These are phyloP conservation scores for Paratinospora sagittata DNA, from an alignment of 164 flowering plant species.

Conservation along the genomic window DNA sequence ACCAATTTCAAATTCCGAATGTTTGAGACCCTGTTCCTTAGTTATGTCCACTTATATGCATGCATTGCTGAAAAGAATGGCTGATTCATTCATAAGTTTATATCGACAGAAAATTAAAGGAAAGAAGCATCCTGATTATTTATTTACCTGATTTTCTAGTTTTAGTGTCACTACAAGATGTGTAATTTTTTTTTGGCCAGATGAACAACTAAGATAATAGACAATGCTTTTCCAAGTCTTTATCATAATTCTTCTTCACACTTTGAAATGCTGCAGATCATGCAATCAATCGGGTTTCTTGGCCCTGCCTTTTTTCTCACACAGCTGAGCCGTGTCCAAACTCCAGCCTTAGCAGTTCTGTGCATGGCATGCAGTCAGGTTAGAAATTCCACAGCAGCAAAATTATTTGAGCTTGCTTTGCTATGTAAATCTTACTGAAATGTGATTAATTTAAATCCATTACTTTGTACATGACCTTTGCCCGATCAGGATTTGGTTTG, in stretches of 20 bases:
- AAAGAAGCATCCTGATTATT: neutral
- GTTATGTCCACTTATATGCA: neutral
- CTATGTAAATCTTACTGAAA: neutral
- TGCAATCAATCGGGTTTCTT: slow-evolving; percentile 95
- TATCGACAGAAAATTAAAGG: neutral
- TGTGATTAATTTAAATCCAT: neutral
- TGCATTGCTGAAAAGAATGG: neutral
- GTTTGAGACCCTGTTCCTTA: neutral
- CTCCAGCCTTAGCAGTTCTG: slow-evolving; percentile 89
- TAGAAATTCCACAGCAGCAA: slow-evolving; percentile 8
- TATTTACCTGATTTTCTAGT: neutral
- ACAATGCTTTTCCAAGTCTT: slow-evolving; percentile 5
- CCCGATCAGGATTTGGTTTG: neutral
- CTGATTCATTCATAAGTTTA: slow-evolving; percentile 2
- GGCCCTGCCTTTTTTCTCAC: slow-evolving; percentile 96
- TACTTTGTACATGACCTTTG: neutral
- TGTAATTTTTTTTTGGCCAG: neutral
- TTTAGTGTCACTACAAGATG: neutral
- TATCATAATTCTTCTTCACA: slow-evolving; percentile 8
- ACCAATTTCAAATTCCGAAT: neutral
- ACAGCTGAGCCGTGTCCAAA: slow-evolving; percentile 66
- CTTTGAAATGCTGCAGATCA: slow-evolving; percentile 53
- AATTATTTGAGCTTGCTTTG: slow-evolving; percentile 2
- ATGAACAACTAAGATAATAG: neutral
- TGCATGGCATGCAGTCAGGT: slow-evolving; percentile 99